A percentile compares a stretch with the other conserved stretches of the same genome.
These are phyloP conservation scores for Termitomyces sp. DNA, from an alignment of 768 basidiomycete species.

Conservation along the genomic window DNA sequence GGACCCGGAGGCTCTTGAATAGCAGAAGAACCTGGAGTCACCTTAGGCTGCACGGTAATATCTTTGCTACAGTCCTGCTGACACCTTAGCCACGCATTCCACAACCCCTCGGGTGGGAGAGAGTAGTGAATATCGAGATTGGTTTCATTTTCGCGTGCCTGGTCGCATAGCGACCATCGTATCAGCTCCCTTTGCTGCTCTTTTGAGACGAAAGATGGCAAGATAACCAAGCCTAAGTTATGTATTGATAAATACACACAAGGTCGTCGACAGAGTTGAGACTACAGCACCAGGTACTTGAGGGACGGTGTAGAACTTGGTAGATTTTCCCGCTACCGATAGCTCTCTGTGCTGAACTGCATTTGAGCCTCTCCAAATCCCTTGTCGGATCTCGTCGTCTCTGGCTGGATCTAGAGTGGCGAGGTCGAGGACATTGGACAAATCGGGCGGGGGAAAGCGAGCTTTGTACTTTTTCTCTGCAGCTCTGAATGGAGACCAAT, in stretches of 20 bases:
- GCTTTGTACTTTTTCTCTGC: constrained; percentile 82
- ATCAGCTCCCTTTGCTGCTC: constrained; percentile 67
- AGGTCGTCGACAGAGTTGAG: neutral
- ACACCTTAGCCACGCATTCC: constrained; percentile 55
- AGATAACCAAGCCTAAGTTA: constrained; percentile 71
- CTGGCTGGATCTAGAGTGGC: constrained; percentile 41
- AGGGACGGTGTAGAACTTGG: constrained; percentile 45
- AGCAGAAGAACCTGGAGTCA: constrained; percentile 22
- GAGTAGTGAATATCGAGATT: constrained; percentile 87
- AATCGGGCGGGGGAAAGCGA: constrained; percentile 73
- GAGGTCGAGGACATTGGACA: constrained; percentile 67
- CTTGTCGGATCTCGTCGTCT: constrained; percentile 37
- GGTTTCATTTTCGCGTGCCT: constrained; percentile 78
- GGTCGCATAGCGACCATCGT: constrained; percentile 68
- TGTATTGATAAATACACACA: constrained; percentile 12
- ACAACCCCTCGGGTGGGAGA: constrained; percentile 73
- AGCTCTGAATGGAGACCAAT: constrained; percentile 73
- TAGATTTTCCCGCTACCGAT: constrained; percentile 16
- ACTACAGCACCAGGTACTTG: constrained; percentile 50
- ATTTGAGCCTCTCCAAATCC: constrained; percentile 46
- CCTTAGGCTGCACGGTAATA: constrained; percentile 43
- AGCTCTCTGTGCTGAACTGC: constrained; percentile 32
- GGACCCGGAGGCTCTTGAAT: constrained; percentile 42
- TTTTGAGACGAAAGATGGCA: constrained; percentile 69
- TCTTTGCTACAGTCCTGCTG: constrained; percentile 27